phyloP scores from a whole-genome alignment of 257 asterid genomes.

The Rauvolfia tetraphylla region DNA sequence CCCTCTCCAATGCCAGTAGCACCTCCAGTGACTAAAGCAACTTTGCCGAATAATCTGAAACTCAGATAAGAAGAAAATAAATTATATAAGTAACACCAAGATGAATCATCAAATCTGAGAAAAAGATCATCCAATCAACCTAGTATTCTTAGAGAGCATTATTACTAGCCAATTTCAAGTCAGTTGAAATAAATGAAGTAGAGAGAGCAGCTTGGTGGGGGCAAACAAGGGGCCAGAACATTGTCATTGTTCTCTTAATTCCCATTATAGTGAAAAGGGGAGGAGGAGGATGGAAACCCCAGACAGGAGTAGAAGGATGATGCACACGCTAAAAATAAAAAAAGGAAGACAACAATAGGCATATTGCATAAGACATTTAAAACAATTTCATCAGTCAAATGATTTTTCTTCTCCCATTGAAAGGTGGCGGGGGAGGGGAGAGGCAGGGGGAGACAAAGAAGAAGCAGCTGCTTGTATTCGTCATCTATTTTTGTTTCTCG shows the following conservation, averaged over 20 bases:
- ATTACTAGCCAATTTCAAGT: background rate
- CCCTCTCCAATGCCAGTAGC: conserved; percentile 89
- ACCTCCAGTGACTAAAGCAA: conserved; percentile 90
- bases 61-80: background rate
- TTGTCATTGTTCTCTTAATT: background rate
- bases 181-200: background rate
- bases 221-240: no score
- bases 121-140: background rate
- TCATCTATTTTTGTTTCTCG: background rate
- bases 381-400: background rate
- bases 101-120: background rate
- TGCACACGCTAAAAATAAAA: background rate
- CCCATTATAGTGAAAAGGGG: background rate
- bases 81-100: no score
- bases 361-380: background rate
- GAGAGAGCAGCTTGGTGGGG: background rate
- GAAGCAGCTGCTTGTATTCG: no score
- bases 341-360: background rate
- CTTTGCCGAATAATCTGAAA: conserved; percentile 72
- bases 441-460: no score
- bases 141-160: background rate
- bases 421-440: no score
- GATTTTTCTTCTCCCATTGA: background rate
- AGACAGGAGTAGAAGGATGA: background rate
- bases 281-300: background rate